These are phyloP conservation scores for Suillus weaverae DNA, from an alignment of 768 basidiomycete genomes.

Conservation along the genomic window DNA sequence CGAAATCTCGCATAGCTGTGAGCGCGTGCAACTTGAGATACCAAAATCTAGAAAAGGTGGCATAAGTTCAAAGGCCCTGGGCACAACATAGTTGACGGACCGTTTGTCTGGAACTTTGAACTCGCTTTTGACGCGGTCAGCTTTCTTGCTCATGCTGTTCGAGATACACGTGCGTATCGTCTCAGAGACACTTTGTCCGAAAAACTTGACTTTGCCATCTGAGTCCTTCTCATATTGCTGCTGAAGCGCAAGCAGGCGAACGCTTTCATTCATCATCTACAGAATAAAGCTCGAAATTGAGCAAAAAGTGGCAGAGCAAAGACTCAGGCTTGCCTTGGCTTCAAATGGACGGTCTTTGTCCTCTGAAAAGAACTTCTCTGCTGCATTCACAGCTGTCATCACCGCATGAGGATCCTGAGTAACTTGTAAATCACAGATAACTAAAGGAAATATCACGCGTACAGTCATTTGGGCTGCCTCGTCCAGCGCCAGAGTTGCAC, in stretches of 20 bases:
- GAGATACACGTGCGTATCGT: constrained; percentile 79
- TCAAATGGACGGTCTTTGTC: constrained; percentile 92
- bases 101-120: constrained; percentile 96
- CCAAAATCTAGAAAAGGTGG: constrained; percentile 70
- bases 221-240: constrained; percentile 87
- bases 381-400: constrained; percentile 70
- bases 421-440: background rate
- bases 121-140: constrained; percentile 85
- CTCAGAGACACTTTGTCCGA: constrained; percentile 83
- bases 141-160: constrained; percentile 81
- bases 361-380: constrained; percentile 92
- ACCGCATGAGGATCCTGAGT: constrained; percentile 70
- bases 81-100: constrained; percentile 41
- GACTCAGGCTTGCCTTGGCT: constrained; percentile 63
- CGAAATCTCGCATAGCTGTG: constrained; percentile 79
- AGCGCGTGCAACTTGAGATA: constrained; percentile 86
- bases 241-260: constrained; percentile 73
- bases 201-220: constrained; percentile 74
- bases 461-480: constrained; percentile 75
- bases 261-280: constrained; percentile 91
- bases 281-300: background rate
- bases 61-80: background rate
- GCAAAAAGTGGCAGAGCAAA: background rate
- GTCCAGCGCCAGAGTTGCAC: constrained; percentile 83
- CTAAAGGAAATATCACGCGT: constrained; percentile 15